These are phyloP conservation scores for Stachybotrys chlorohalonatus DNA, from an alignment of 2,329 filamentous ascomycete species.

Conservation along the genomic window DNA sequence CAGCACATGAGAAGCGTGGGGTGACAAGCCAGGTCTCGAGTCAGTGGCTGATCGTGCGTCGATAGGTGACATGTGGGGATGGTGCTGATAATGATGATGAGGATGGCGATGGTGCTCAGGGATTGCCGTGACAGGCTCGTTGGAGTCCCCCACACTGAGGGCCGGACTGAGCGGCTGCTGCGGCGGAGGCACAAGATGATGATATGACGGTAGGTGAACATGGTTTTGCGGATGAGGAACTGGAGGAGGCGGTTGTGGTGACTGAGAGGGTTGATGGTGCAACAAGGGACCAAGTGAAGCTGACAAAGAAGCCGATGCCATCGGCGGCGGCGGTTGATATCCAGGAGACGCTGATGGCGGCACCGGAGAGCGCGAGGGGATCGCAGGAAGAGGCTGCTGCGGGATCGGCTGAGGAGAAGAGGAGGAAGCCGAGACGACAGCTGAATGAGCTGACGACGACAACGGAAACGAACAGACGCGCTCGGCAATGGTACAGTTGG, in stretches of 20 bases:
- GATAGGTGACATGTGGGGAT: background rate
- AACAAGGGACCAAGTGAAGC: background rate
- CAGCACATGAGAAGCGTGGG: background rate
- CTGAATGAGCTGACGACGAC: background rate
- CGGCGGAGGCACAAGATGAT: conserved; percentile 1
- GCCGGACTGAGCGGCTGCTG: conserved; percentile 1
- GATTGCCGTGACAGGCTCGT: background rate
- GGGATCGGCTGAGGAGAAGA: conserved; percentile 1
- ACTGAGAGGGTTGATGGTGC: background rate
- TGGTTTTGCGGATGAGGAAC: background rate
- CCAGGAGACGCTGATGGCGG: conserved; percentile 1
- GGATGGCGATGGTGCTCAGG: background rate
- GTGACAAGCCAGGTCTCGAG: background rate
- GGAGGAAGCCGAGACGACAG: background rate
- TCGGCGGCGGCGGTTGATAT: background rate
- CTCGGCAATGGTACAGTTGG: conserved; percentile 28
- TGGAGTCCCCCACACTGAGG: background rate
- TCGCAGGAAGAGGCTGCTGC: conserved; percentile 3
- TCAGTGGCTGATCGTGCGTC: background rate
- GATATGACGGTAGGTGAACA: background rate
- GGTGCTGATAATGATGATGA: background rate
- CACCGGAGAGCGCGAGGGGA: background rate
- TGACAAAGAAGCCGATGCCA: conserved; percentile 2
- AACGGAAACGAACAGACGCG: conserved; percentile 25
- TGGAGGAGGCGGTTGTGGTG: too few species aligned